phyloP scores from a whole-genome alignment of 331 rosid species.

The Malus hybrid region DNA sequence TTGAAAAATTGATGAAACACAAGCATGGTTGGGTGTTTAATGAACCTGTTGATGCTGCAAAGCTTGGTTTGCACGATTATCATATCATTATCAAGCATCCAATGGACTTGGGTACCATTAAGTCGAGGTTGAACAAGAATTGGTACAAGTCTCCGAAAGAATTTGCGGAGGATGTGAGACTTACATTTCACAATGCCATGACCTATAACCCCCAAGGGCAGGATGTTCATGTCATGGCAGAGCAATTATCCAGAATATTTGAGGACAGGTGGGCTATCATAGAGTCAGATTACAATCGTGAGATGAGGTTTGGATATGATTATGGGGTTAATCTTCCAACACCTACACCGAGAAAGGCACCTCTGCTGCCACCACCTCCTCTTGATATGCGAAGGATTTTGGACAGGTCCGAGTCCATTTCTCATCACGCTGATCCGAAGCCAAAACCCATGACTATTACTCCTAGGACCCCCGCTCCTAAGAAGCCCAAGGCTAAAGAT shows the following conservation, averaged over 20 bases:
- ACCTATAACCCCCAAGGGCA: conserved; percentile 85
- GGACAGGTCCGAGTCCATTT: conserved; percentile 75
- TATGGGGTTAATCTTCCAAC: conserved; percentile 39
- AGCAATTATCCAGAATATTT: conserved; percentile 52
- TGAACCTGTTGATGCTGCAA: conserved; percentile 61
- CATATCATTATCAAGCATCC: conserved; percentile 62
- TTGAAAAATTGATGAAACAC: conserved; percentile 88
- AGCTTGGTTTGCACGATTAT: conserved; percentile 89
- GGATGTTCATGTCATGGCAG: conserved; percentile 93
- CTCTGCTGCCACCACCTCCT: conserved; percentile 50
- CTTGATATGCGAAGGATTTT: conserved; percentile 77
- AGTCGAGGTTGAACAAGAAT: conserved; percentile 67
- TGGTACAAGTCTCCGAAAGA: conserved; percentile 96
- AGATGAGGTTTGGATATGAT: conserved; percentile 45
- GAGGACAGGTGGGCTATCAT: conserved; percentile 88
- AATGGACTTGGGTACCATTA: conserved; percentile 94
- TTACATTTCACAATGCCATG: conserved; percentile 88
- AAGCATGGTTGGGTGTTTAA: conserved; percentile 93
- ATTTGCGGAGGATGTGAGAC: conserved; percentile 98
- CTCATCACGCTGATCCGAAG: conserved; percentile 34
- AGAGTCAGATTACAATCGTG: conserved; percentile 68
- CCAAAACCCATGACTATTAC: conserved; percentile 40
- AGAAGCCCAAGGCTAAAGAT: conserved; percentile 95
- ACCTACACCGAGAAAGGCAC: conserved; percentile 58
- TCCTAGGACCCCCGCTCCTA: conserved; percentile 85